These are phyloP conservation scores for Ettlia oleoabundans DNA, from an alignment of 139 green algal species.

Conservation along the genomic window DNA sequence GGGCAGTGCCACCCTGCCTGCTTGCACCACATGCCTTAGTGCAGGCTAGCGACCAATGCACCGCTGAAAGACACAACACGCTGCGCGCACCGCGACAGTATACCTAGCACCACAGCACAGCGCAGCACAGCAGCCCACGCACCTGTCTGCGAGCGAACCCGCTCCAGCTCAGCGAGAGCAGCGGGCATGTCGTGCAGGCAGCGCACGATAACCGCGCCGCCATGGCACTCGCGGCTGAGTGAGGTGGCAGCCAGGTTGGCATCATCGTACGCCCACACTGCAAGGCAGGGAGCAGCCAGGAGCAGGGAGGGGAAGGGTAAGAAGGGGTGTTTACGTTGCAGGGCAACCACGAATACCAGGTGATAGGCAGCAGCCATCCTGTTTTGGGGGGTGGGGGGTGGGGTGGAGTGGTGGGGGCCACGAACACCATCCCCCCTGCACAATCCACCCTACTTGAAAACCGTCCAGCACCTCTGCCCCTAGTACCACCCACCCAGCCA, in stretches of 20 bases:
- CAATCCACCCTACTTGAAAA: background rate
- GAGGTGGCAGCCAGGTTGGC: constrained; percentile 20
- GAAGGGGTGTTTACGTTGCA: too few species aligned
- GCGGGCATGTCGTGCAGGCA: constrained; percentile 49
- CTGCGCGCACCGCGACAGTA: background rate
- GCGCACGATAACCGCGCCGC: constrained; percentile 55
- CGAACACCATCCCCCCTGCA: too few species aligned
- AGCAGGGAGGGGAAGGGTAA: too few species aligned
- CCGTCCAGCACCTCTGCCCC: background rate
- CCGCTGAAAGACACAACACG: background rate
- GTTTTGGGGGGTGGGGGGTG: background rate
- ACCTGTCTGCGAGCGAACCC: constrained; percentile 34
- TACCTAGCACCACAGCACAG: background rate
- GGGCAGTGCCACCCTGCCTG: background rate
- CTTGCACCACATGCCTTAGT: background rate
- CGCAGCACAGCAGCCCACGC: too few species aligned
- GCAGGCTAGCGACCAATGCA: background rate
- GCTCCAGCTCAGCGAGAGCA: constrained; percentile 39
- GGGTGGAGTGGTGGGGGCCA: too few species aligned
- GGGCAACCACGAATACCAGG: too few species aligned
- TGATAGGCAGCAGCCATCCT: too few species aligned
- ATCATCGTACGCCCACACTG: constrained; percentile 62
- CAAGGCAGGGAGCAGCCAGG: too few species aligned
- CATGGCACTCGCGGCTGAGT: constrained; percentile 33
- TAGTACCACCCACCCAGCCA: background rate